phyloP scores from a whole-genome alignment of 2,329 filamentous ascomycete species.

The Biscogniauxia sp. region DNA sequence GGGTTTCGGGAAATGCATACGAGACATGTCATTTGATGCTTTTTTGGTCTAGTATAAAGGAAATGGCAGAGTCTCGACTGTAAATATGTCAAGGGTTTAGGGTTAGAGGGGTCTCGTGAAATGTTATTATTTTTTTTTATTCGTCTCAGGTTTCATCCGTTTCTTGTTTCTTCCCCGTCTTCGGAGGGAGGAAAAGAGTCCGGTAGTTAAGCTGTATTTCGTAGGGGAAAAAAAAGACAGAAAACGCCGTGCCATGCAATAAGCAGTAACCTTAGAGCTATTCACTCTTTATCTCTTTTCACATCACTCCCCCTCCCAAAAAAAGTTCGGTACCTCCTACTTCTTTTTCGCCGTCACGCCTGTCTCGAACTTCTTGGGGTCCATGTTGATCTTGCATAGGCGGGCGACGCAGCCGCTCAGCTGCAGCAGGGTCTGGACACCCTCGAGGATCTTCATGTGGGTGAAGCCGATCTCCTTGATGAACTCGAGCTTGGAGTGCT shows the following conservation, averaged over 20 bases:
- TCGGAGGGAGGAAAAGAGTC: neutral
- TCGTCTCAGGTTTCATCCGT: slow-evolving; percentile 3
- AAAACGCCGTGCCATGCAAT: slow-evolving; percentile 30
- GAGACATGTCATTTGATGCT: too few species aligned
- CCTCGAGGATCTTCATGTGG: slow-evolving; percentile 98
- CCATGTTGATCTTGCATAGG: slow-evolving; percentile 95
- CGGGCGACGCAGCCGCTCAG: slow-evolving; percentile 89
- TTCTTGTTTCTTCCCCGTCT: too few species aligned
- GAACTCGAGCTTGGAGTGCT: slow-evolving; percentile 94
- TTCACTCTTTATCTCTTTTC: slow-evolving; percentile 5
- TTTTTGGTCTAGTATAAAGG: too few species aligned
- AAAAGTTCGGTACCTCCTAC: too few species aligned
- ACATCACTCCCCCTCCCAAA: neutral
- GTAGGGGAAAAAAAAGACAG: slow-evolving; percentile 5
- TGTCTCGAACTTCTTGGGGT: slow-evolving; percentile 71
- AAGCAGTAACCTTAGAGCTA: slow-evolving; percentile 18
- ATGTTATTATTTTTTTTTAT: slow-evolving; percentile 1
- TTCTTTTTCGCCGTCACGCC: slow-evolving; percentile 29
- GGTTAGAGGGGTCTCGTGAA: neutral
- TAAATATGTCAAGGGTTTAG: slow-evolving; percentile 18
- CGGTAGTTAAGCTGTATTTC: slow-evolving; percentile 7
- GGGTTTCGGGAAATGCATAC: too few species aligned
- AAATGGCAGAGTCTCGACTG: slow-evolving; percentile 1
- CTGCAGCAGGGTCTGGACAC: slow-evolving; percentile 91
- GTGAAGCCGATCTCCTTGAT: slow-evolving; percentile 99